Conservation (phyloP, 306 rosid species). For the Medicago truncatula region DNA sequence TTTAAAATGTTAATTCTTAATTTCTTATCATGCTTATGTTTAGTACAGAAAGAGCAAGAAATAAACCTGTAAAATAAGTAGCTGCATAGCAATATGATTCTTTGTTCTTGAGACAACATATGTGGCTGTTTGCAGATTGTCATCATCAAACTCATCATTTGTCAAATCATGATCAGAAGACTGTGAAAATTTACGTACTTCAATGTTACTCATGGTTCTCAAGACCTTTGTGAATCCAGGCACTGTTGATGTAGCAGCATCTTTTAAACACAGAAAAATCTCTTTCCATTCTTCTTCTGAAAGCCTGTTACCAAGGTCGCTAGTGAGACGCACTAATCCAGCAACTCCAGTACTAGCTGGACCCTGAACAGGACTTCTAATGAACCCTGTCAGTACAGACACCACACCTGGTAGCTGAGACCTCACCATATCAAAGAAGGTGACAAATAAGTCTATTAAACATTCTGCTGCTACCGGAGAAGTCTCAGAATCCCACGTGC, state of each 20-base stretch:
- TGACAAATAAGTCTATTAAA: slow-evolving; percentile 78
- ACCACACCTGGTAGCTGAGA: slow-evolving; percentile 86
- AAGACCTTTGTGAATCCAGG: slow-evolving; percentile 86
- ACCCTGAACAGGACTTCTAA: slow-evolving; percentile 90
- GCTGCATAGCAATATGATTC: slow-evolving; percentile 88
- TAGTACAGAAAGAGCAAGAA: slow-evolving; percentile 41
- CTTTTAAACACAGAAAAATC: slow-evolving; percentile 78
- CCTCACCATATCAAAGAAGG: slow-evolving; percentile 70
- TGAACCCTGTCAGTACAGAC: slow-evolving; percentile 68
- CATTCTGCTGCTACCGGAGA: slow-evolving; percentile 83
- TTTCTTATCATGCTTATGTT: not conserved
- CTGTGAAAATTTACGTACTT: slow-evolving; percentile 57
- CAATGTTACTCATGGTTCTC: slow-evolving; percentile 69
- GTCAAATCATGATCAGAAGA: slow-evolving; percentile 74
- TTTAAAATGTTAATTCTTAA: slow-evolving; percentile 15
- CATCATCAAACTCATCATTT: slow-evolving; percentile 82
- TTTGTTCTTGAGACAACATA: slow-evolving; percentile 84
- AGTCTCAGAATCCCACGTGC: slow-evolving; percentile 91
- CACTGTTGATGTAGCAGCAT: slow-evolving; percentile 73
- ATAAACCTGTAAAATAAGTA: slow-evolving; percentile 84
- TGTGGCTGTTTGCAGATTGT: slow-evolving; percentile 78
- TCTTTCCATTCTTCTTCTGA: slow-evolving; percentile 83
- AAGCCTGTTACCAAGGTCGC: slow-evolving; percentile 75
- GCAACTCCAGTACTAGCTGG: slow-evolving; percentile 92
- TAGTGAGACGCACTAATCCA: slow-evolving; percentile 75